A percentile compares a stretch with the other conserved stretches of the same genome.
Conservation (phyloP, 345 rosid genomes). For the Clarkia xantiana region DNA sequence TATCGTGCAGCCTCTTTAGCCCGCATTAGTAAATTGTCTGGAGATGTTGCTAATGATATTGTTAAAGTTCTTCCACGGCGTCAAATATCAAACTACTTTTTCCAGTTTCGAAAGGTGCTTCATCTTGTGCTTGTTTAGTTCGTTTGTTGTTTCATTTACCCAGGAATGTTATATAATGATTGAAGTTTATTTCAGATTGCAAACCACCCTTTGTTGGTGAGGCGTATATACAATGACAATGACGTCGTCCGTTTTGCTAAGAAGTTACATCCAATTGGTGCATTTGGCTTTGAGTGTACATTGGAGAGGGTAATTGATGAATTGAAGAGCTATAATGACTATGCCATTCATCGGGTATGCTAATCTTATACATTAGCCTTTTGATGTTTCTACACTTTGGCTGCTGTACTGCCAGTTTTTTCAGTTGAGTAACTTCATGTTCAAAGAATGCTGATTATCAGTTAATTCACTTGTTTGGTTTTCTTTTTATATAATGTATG, state of each 20-base stretch:
- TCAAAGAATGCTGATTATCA: too few relatives aligned
- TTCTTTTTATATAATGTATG: too few relatives aligned
- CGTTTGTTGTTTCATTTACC: neutral
- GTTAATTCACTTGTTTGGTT: too few relatives aligned
- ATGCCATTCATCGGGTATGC: conserved; percentile 77
- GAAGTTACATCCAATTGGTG: conserved; percentile 72
- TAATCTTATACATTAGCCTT: too few relatives aligned
- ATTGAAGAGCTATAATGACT: conserved; percentile 71
- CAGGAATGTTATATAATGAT: neutral
- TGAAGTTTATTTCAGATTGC: conserved; percentile 46
- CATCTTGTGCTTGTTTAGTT: neutral
- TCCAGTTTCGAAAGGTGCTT: conserved; percentile 85
- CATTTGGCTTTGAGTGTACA: conserved; percentile 79
- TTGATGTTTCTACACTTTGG: too few relatives aligned
- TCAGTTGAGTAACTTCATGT: too few relatives aligned
- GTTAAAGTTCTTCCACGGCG: conserved; percentile 57
- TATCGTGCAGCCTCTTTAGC: conserved; percentile 69
- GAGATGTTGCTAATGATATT: conserved; percentile 24
- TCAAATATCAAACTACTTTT: conserved; percentile 83
- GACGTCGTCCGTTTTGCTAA: conserved; percentile 64
- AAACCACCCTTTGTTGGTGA: conserved; percentile 88
- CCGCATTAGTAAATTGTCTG: conserved; percentile 45
- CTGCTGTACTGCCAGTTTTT: too few relatives aligned
- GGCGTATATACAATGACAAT: conserved; percentile 65
- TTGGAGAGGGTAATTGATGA: conserved; percentile 74